These are phyloP conservation scores for Saksenaea vasiformis DNA, from an alignment of 371 early-diverging fungal genomes.

Conservation along the genomic window DNA sequence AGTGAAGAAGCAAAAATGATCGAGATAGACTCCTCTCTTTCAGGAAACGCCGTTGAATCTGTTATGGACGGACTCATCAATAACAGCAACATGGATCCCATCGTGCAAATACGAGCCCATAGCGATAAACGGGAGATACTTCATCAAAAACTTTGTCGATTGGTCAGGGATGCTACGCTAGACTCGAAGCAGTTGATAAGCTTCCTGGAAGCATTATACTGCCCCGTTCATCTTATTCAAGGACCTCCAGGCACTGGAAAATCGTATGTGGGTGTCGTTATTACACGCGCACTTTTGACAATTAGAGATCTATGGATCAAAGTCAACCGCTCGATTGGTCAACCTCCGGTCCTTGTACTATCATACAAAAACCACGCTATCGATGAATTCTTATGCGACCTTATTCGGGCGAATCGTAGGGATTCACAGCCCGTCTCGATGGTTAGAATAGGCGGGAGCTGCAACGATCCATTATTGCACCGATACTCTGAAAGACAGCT, in stretches of 20 bases:
- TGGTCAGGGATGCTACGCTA: neutral
- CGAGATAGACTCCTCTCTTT: neutral
- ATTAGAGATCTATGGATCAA: neutral
- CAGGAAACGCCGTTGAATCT: neutral
- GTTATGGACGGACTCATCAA: neutral
- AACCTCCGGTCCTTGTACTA: neutral
- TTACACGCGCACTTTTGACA: neutral
- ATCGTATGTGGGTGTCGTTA: neutral
- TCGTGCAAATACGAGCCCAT: neutral
- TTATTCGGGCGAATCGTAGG: neutral
- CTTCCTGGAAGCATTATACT: neutral
- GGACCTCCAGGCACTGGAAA: neutral
- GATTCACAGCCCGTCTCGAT: neutral
- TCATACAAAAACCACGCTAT: neutral
- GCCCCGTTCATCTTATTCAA: neutral
- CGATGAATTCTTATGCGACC: neutral
- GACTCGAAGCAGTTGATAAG: neutral
- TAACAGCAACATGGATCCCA: neutral
- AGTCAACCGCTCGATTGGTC: neutral
- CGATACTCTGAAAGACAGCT: neutral
- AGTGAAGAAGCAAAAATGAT: neutral
- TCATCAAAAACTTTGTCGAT: neutral
- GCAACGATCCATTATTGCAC: neutral
- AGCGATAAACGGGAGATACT: neutral
- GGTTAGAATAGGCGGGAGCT: neutral